Percentiles rank a stretch among this genome's conserved stretches.
Evolutionary conservation across 306 rosid species (phyloP).

Genomic region (Sphenostylis stenocarpa): DNA sequence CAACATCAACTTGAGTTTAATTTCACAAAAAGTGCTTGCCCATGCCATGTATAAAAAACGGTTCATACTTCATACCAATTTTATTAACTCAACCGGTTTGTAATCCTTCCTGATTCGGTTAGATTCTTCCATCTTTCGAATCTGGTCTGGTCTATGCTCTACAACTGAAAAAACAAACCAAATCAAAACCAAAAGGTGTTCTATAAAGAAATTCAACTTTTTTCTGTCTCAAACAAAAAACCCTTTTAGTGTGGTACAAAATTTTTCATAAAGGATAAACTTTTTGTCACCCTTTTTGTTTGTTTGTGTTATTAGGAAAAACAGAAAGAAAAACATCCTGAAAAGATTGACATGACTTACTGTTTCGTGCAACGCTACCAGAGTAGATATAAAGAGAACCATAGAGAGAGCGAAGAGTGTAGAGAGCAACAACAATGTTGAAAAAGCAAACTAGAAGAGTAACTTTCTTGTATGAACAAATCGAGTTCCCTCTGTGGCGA

Average conservation of each 20-base stretch:
- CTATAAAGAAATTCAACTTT: not conserved
- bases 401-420: conserved; percentile 82
- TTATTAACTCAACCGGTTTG: conserved; percentile 67
- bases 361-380: conserved; percentile 54
- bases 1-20: conserved; percentile 21
- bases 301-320: not conserved
- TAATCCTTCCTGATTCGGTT: conserved; percentile 63
- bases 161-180: conserved; percentile 48
- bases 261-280: not conserved
- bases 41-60: not conserved
- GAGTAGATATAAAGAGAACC: conserved; percentile 86
- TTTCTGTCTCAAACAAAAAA: not conserved
- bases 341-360: conserved; percentile 42
- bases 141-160: conserved; percentile 85
- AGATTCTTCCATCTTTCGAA: conserved; percentile 86
- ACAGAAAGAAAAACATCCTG: not conserved
- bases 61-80: conserved; percentile 59
- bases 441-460: conserved; percentile 72
- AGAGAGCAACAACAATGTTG: conserved; percentile 92
- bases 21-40: conserved; percentile 23
- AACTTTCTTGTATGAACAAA: conserved; percentile 80
- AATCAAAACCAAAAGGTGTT: not conserved
- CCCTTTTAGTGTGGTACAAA: not conserved
- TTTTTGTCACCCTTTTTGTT: not conserved
- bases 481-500: conserved; percentile 66